Base-by-base conservation (phyloP, 2,329 filamentous ascomycete genomes). In the Aspergillus bombycis region DNA sequence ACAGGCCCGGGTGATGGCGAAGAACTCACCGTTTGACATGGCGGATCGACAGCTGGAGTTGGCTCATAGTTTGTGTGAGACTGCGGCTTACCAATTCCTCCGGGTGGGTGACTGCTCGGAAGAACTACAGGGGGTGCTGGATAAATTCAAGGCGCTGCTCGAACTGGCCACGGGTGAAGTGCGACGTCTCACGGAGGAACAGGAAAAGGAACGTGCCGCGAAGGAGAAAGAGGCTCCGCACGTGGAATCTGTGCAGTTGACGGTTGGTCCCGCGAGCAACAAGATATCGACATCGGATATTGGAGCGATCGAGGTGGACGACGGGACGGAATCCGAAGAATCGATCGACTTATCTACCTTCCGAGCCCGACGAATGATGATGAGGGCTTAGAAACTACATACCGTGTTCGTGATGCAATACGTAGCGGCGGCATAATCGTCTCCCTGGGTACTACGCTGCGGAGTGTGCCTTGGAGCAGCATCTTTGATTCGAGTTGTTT, bases 71-170 rank as follows among this genome's bases (percentile, higher is more conserved):
- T 86, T 93, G 70, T 96, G 92, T 75, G 94, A 97, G 79, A 89
- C 89, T 60, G 94, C 91, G 3, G 94, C 94, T 0, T 93, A 96
- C 73, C 92, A 96, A 72, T 93, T 95, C 65, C 83, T 97, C n/a
- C 88, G 94, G 28, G 91, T 93, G 59, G 94, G 93, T 12, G 90
- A 95, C 72, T 97, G 94, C 77, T 85, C 83, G n/a, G 85, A 87
- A 21, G 92, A 96, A 76, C 85, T 97, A 45, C 82, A 83, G 30
- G 89, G 88, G 54, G 90, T 94, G 59, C 86, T 88, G 72, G 82
- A 84, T 62, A 86, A 88, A 19, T 85, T 96, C 50, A 79, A 79
- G 10, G 84, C 89, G 61, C 88, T 93, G 1, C 82, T 88, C 57
- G 84, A 86, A 36, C 79, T 87, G 59, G 88, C 89, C 19, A 82